A percentile compares a stretch with the other conserved stretches of the same genome.
These are phyloP conservation scores for Geotrichum klebahnii DNA, from an alignment of 1,139 yeast genomes.

Conservation along the genomic window DNA sequence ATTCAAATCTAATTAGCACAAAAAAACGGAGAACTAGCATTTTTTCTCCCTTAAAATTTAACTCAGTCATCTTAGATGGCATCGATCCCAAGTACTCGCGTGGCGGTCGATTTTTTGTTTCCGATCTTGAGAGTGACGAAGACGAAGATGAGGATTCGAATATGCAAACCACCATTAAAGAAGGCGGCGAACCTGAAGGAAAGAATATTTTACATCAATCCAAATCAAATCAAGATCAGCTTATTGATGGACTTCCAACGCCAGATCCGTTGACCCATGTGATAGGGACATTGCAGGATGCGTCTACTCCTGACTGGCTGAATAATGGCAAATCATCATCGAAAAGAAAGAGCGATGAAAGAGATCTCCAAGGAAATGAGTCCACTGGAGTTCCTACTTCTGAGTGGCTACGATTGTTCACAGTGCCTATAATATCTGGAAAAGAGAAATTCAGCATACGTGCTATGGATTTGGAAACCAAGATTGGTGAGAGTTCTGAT, in stretches of 20 bases:
- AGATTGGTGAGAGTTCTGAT: slow-evolving; percentile 26
- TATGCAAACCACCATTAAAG: neutral
- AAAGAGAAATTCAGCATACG: slow-evolving; percentile 7
- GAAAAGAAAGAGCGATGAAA: slow-evolving; percentile 11
- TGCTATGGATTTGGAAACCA: slow-evolving; percentile 28
- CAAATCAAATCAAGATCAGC: neutral
- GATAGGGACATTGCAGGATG: slow-evolving; percentile 15
- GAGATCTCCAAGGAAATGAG: neutral
- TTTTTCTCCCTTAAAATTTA: slow-evolving; percentile 76
- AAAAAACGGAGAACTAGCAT: slow-evolving; percentile 47
- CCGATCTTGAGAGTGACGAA: slow-evolving; percentile 31
- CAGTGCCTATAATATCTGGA: slow-evolving; percentile 1
- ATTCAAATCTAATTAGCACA: neutral
- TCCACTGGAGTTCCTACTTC: slow-evolving; percentile 12
- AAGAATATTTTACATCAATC: neutral
- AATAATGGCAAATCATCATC: neutral
- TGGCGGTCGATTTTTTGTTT: slow-evolving; percentile 79
- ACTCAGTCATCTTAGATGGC: slow-evolving; percentile 68
- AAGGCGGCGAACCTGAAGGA: slow-evolving; percentile 17
- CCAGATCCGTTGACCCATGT: slow-evolving; percentile 20
- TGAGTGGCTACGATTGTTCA: slow-evolving; percentile 25
- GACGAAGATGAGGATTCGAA: slow-evolving; percentile 24
- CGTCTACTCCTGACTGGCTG: slow-evolving; percentile 20
- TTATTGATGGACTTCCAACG: slow-evolving; percentile 12
- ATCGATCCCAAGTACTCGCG: slow-evolving; percentile 78